Conservation (phyloP, 2,329 filamentous ascomycete genomes). For the Arthrobotrys conoides region DNA sequence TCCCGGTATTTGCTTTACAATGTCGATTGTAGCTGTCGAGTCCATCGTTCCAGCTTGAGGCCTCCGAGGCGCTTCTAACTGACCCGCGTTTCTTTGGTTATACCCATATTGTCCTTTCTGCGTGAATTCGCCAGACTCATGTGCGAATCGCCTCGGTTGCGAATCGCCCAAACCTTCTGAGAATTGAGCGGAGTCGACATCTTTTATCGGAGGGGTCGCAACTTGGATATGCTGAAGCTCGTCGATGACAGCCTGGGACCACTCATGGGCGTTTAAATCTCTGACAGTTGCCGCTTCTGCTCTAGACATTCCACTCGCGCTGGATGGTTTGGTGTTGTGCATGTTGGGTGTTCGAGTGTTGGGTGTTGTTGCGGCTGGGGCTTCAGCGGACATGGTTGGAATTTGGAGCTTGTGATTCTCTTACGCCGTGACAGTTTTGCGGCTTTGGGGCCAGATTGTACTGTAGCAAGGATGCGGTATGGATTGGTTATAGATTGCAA, state of each 20-base stretch:
- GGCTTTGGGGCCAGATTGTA: too few relatives aligned
- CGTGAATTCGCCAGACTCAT: not conserved
- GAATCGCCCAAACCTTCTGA: not conserved
- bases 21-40: constrained; percentile 42
- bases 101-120: not conserved
- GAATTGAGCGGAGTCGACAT: not conserved
- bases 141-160: not conserved
- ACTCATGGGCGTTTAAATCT: constrained; percentile 53
- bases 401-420: too few relatives aligned
- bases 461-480: too few relatives aligned
- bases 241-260: constrained; percentile 44
- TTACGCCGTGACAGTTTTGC: not conserved
- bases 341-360: constrained; percentile 12
- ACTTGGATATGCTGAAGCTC: constrained; percentile 41
- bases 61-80: constrained; percentile 8
- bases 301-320: not conserved
- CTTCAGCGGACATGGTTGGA: constrained; percentile 2
- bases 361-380: constrained; percentile 2
- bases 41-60: constrained; percentile 33
- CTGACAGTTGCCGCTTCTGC: not conserved
- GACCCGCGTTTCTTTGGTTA: not conserved
- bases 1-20: constrained; percentile 51
- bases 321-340: not conserved
- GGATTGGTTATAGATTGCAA: too few relatives aligned
- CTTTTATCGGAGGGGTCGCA: constrained; percentile 17